Percentiles rank a stretch among this genome's conserved stretches.
Conservation (phyloP, 1,284 basidiomycete genomes). For the Malassezia obtusa region DNA sequence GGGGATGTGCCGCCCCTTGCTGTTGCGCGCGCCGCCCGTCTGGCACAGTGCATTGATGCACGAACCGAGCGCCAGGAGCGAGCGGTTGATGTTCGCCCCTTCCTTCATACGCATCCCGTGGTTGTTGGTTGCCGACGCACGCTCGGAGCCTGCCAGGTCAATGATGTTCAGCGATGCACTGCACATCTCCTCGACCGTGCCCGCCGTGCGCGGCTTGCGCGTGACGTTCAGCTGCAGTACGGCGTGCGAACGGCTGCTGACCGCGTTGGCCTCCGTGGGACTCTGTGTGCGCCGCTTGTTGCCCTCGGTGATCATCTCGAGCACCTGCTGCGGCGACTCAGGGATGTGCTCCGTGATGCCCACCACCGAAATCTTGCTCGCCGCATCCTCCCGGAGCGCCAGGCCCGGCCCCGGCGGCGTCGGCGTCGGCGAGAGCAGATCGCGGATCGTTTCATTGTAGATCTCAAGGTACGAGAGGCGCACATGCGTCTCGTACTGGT, state of each 20-base stretch:
- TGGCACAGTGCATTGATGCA: constrained; percentile 48
- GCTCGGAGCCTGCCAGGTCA: constrained; percentile 45
- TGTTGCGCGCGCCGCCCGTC: constrained; percentile 26
- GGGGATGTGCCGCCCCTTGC: constrained; percentile 30
- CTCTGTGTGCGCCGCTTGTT: constrained; percentile 44
- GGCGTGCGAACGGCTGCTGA: constrained; percentile 43
- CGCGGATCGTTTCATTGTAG: constrained; percentile 47
- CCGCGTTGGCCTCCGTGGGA: constrained; percentile 46
- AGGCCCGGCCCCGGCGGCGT: constrained; percentile 42
- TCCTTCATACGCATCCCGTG: constrained; percentile 48
- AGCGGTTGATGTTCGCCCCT: constrained; percentile 49
- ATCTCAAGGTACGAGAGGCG: constrained; percentile 47
- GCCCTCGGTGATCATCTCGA: constrained; percentile 44
- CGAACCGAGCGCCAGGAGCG: constrained; percentile 44
- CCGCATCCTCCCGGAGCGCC: constrained; percentile 39
- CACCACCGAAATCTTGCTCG: constrained; percentile 45
- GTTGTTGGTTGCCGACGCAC: constrained; percentile 45
- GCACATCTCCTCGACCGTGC: constrained; percentile 36
- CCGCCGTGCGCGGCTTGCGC: constrained; percentile 41
- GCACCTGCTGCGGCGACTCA: constrained; percentile 37
- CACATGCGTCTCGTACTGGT: constrained; percentile 39
- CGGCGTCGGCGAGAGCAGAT: constrained; percentile 38
- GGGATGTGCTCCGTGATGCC: constrained; percentile 47
- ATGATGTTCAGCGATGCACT: constrained; percentile 47
- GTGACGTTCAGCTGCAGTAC: constrained; percentile 47